These are phyloP conservation scores for Colletotrichum limetticola DNA, from an alignment of 2,329 filamentous ascomycete species.

Conservation along the genomic window DNA sequence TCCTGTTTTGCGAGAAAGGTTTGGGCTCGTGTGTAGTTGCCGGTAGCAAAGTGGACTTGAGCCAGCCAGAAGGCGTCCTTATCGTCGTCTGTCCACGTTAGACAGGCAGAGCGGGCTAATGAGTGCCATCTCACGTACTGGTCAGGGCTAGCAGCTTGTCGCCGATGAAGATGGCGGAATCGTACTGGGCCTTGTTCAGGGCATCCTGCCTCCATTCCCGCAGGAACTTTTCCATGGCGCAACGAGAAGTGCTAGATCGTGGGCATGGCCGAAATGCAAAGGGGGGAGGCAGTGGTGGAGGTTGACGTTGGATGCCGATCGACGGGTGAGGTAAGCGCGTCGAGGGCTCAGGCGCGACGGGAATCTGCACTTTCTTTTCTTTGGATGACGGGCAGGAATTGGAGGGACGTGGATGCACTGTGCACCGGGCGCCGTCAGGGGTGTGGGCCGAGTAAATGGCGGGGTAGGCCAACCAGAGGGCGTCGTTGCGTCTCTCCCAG, in stretches of 20 bases:
- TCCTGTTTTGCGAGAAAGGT: slow-evolving; percentile 87
- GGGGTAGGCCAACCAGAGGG: slow-evolving; percentile 33
- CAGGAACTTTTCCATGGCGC: slow-evolving; percentile 87
- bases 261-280: slow-evolving; percentile 10
- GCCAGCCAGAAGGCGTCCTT: slow-evolving; percentile 97
- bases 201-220: slow-evolving; percentile 96
- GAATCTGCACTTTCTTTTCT: slow-evolving; percentile 32
- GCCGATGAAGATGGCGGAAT: slow-evolving; percentile 95
- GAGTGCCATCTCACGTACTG: slow-evolving; percentile 64
- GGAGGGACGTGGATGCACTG: slow-evolving; percentile 33
- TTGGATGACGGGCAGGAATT: slow-evolving; percentile 30
- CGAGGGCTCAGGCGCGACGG: not conserved
- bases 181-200: slow-evolving; percentile 94
- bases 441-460: slow-evolving; percentile 35
- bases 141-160: slow-evolving; percentile 97
- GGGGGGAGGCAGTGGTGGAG: not conserved
- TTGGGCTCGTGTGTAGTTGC: slow-evolving; percentile 93
- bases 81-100: slow-evolving; percentile 75
- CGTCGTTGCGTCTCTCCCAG: slow-evolving; percentile 3
- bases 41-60: slow-evolving; percentile 96
- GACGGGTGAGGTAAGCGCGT: slow-evolving; percentile 33
- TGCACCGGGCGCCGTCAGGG: slow-evolving; percentile 23
- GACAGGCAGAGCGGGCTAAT: not conserved
- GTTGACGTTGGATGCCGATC: slow-evolving; percentile 27
- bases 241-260: slow-evolving; percentile 10